These are phyloP conservation scores for Boechera divaricarpa DNA, from an alignment of 345 rosid species.

Conservation along the genomic window DNA sequence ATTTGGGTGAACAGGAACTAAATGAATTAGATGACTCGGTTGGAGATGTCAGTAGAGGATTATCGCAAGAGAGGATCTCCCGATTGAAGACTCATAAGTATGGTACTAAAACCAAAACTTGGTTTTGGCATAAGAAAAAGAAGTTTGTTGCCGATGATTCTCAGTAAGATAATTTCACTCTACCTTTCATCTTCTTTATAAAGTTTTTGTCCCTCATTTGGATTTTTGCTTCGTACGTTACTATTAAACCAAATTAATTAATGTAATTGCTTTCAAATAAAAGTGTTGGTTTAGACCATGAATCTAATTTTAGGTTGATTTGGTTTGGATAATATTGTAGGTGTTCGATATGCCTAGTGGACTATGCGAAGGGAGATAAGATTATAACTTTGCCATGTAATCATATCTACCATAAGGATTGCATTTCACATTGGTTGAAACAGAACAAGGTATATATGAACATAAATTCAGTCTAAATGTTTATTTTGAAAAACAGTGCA, in stretches of 20 bases:
- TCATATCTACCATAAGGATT: constrained; percentile 41
- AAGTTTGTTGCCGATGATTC: constrained; percentile 23
- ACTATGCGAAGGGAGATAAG: constrained; percentile 24
- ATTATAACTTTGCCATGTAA: constrained; percentile 28
- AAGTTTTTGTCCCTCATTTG: not conserved
- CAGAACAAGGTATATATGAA: constrained; percentile 18
- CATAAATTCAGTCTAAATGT: not conserved
- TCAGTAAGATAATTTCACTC: constrained; percentile 29
- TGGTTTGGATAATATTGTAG: constrained; percentile 12
- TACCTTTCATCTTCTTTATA: not conserved
- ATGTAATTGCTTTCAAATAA: not conserved
- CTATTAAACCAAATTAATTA: not conserved
- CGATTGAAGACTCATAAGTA: constrained; percentile 10
- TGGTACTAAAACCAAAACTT: constrained; percentile 15
- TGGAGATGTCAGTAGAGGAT: constrained; percentile 21
- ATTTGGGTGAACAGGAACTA: constrained; percentile 34
- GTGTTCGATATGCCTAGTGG: constrained; percentile 39
- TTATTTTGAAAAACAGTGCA: not conserved
- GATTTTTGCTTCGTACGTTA: not conserved
- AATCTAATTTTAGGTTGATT: not conserved
- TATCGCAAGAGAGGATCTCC: not conserved
- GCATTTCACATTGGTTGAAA: constrained; percentile 35
- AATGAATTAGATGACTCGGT: constrained; percentile 33
- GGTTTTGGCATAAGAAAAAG: constrained; percentile 17
- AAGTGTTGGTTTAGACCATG: not conserved